Percentiles rank a stretch among this genome's conserved stretches.
These are phyloP conservation scores for Phytophthora tubulina DNA, from an alignment of 352 stramenopile species.

Conservation along the genomic window DNA sequence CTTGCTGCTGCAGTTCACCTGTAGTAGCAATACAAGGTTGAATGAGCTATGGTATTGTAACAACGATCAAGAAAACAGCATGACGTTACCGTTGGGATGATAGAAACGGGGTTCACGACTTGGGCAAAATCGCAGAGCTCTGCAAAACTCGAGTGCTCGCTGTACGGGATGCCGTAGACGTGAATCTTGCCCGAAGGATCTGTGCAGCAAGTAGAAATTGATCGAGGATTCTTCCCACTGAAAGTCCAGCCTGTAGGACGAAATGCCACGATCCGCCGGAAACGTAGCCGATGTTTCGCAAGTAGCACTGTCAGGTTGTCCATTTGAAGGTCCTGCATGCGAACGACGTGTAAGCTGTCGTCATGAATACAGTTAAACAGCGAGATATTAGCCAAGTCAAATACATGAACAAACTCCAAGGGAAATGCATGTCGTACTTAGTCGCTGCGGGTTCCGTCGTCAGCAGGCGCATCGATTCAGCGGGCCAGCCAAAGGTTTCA, in stretches of 20 bases:
- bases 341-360: slow-evolving; percentile 91
- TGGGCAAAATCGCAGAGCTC: slow-evolving; percentile 95
- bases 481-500: slow-evolving; percentile 85
- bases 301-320: slow-evolving; percentile 84
- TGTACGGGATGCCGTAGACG: slow-evolving; percentile 97
- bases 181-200: slow-evolving; percentile 85
- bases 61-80: neutral
- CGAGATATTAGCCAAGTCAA: slow-evolving; percentile 11
- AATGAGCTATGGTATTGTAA: slow-evolving; percentile 6
- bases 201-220: slow-evolving; percentile 77
- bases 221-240: slow-evolving; percentile 53
- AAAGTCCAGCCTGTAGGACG: slow-evolving; percentile 95
- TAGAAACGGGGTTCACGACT: slow-evolving; percentile 85
- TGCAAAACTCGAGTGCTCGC: slow-evolving; percentile 96
- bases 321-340: slow-evolving; percentile 94
- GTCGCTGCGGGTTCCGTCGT: slow-evolving; percentile 84
- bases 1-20: slow-evolving; percentile 81
- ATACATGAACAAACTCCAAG: neutral
- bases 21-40: neutral
- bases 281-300: slow-evolving; percentile 74
- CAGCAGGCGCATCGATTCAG: slow-evolving; percentile 83
- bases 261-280: slow-evolving; percentile 92
- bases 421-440: slow-evolving; percentile 57
- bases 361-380: slow-evolving; percentile 10
- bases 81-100: slow-evolving; percentile 92